Conservation (phyloP, 2,329 filamentous ascomycete genomes). For the Amauroascus verrucosus region DNA sequence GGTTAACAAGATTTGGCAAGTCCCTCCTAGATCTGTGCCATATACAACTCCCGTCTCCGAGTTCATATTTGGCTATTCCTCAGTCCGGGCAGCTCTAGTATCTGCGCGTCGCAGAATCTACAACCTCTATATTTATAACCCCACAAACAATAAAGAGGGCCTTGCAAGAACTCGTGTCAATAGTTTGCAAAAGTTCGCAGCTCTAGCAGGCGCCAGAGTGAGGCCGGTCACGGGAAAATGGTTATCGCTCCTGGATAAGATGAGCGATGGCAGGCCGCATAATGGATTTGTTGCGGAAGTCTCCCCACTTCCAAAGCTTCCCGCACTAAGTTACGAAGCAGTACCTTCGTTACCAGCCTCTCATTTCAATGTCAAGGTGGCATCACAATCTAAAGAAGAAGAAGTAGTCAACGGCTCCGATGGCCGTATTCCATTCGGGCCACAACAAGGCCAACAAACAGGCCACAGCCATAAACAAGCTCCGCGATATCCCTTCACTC, state of each 20-base stretch:
- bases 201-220: slow-evolving; percentile 43
- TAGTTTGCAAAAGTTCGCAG: slow-evolving; percentile 32
- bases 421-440: slow-evolving; percentile 36
- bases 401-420: slow-evolving; percentile 58
- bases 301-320: slow-evolving; percentile 66
- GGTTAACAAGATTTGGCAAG: slow-evolving; percentile 12
- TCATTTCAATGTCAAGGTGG: slow-evolving; percentile 52
- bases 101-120: slow-evolving; percentile 63
- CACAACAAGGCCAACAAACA: background rate
- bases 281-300: slow-evolving; percentile 84
- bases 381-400: slow-evolving; percentile 65
- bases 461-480: background rate
- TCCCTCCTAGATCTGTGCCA: slow-evolving; percentile 42
- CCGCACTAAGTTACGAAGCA: slow-evolving; percentile 49
- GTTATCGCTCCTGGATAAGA: slow-evolving; percentile 45
- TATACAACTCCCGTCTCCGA: slow-evolving; percentile 81
- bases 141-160: slow-evolving; percentile 38
- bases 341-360: slow-evolving; percentile 38
- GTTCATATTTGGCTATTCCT: slow-evolving; percentile 76
- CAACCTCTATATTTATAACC: slow-evolving; percentile 66
- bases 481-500: slow-evolving; percentile 31
- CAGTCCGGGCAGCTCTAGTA: slow-evolving; percentile 68
- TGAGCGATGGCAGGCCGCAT: slow-evolving; percentile 72
- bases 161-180: slow-evolving; percentile 13
- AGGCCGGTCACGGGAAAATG: slow-evolving; percentile 51